phyloP scores from a whole-genome alignment of 345 rosid genomes.

The Acer negundo region DNA sequence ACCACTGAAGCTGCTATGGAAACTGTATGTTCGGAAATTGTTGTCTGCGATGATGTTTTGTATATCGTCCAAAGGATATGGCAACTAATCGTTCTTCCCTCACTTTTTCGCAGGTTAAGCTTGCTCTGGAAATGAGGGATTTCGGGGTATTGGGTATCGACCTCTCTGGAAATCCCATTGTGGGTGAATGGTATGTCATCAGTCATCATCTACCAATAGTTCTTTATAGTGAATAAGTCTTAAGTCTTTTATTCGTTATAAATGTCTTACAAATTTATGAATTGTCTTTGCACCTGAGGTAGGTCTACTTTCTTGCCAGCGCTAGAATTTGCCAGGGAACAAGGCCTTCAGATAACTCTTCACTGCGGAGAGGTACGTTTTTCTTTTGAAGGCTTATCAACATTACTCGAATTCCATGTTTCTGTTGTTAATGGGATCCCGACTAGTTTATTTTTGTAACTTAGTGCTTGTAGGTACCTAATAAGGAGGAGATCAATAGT shows the following conservation, averaged over 20 bases:
- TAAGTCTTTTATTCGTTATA: not conserved
- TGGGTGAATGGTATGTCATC: conserved; percentile 75
- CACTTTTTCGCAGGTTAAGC: conserved; percentile 63
- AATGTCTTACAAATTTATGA: not conserved
- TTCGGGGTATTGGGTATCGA: conserved; percentile 85
- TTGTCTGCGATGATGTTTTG: conserved; percentile 3
- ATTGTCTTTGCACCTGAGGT: conserved; percentile 29
- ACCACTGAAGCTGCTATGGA: conserved; percentile 85
- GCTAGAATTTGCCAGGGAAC: conserved; percentile 67
- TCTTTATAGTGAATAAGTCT: not conserved
- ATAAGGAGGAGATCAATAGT: conserved; percentile 69
- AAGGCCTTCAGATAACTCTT: conserved; percentile 77
- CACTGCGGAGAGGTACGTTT: conserved; percentile 92
- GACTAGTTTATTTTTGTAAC: conserved; percentile 43
- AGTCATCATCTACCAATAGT: not conserved
- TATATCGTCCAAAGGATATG: conserved; percentile 5
- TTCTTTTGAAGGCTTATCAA: conserved; percentile 12
- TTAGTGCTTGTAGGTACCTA: conserved; percentile 87
- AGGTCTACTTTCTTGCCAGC: conserved; percentile 90
- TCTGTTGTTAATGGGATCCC: conserved; percentile 21
- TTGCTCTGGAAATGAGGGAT: conserved; percentile 82
- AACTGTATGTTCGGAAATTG: conserved; percentile 59
- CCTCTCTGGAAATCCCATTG: conserved; percentile 93
- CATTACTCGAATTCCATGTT: not conserved
- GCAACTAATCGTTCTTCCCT: conserved; percentile 9